These are phyloP conservation scores for Cladophialophora bantiana DNA, from an alignment of 2,329 filamentous ascomycete species.

Conservation along the genomic window DNA sequence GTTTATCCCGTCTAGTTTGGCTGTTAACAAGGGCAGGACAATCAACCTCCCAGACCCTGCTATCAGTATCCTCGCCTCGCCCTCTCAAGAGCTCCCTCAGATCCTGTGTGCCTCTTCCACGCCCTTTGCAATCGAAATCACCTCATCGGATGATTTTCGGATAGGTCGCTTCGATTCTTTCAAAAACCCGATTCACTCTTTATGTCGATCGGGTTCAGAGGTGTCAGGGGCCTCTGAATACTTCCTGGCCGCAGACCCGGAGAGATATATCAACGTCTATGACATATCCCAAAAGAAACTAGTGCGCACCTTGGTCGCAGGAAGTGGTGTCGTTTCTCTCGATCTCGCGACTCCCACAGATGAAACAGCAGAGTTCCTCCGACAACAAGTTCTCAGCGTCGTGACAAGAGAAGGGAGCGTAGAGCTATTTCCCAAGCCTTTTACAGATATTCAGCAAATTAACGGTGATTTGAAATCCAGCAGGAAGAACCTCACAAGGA, in stretches of 20 bases:
- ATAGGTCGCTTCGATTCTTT: constrained; percentile 56
- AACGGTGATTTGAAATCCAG: constrained; percentile 44
- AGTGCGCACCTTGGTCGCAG: constrained; percentile 57
- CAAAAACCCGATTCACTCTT: constrained; percentile 56
- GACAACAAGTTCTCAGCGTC: constrained; percentile 53
- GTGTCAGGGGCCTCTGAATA: constrained; percentile 42
- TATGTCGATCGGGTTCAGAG: constrained; percentile 52
- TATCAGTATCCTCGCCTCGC: constrained; percentile 51
- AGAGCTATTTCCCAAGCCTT: constrained; percentile 59
- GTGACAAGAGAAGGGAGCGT: constrained; percentile 58
- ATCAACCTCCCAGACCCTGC: constrained; percentile 53
- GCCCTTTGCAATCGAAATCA: constrained; percentile 54
- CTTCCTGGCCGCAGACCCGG: constrained; percentile 58
- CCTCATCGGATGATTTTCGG: constrained; percentile 47
- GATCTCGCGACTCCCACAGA: constrained; percentile 46
- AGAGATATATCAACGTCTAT: constrained; percentile 60
- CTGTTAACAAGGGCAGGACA: constrained; percentile 44
- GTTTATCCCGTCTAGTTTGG: neutral
- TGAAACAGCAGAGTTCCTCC: constrained; percentile 31
- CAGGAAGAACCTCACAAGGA: constrained; percentile 51
- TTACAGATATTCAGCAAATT: constrained; percentile 45
- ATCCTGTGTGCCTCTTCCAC: constrained; percentile 60
- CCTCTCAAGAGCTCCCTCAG: constrained; percentile 50
- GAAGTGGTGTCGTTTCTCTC: constrained; percentile 53
- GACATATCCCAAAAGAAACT: constrained; percentile 52